Percentiles rank a stretch among this genome's conserved stretches.
Evolutionary conservation across 1,284 basidiomycete genomes (phyloP).

Genomic region (Rhodotorula sp.): DNA sequence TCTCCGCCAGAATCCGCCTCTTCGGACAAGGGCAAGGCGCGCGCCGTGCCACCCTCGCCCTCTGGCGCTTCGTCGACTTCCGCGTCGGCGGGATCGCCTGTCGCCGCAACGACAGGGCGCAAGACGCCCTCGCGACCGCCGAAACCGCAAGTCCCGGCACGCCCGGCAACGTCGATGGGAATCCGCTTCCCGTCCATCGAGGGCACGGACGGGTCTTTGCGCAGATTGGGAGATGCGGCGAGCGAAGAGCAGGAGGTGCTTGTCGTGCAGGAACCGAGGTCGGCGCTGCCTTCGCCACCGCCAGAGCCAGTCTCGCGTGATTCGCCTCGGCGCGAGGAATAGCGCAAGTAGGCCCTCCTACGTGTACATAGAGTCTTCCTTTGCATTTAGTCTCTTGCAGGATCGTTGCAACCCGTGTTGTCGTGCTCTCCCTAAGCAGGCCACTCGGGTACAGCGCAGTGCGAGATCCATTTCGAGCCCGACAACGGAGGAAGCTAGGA

Average conservation of each 20-base stretch:
- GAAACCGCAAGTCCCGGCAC: neutral
- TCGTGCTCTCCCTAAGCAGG: too few species aligned
- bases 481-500: too few species aligned
- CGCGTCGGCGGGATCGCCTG: too few species aligned
- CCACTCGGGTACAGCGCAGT: too few species aligned
- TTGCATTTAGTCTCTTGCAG: too few species aligned
- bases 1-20: neutral
- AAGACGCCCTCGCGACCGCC: conserved; percentile 6
- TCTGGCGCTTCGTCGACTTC: too few species aligned
- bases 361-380: neutral
- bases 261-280: neutral
- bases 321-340: neutral
- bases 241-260: neutral
- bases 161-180: conserved; percentile 26
- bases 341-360: too few species aligned
- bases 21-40: neutral
- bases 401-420: too few species aligned
- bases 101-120: neutral
- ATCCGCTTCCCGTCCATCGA: neutral
- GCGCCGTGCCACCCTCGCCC: neutral
- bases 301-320: neutral
- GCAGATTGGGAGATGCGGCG: neutral
- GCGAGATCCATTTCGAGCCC: too few species aligned
- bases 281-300: neutral
- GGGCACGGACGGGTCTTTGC: neutral